phyloP scores from a whole-genome alignment of 1,284 basidiomycete species.

The Neotropicomus parvogracilis region DNA sequence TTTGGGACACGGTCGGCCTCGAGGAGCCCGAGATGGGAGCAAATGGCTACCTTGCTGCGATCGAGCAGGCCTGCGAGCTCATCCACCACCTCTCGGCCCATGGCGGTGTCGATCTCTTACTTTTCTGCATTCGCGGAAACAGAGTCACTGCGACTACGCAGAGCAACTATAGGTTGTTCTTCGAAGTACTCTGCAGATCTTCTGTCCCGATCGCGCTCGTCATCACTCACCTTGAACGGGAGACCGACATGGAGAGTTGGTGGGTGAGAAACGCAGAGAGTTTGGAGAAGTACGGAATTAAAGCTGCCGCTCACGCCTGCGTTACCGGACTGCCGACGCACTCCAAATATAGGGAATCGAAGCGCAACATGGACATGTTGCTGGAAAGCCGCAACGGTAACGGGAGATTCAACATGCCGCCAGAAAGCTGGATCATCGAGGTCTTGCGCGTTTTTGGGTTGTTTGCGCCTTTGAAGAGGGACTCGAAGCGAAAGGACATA shows the following conservation, averaged over 20 bases:
- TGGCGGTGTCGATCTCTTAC: slow-evolving; percentile 37
- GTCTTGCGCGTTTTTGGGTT: slow-evolving; percentile 28
- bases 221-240: slow-evolving; percentile 39
- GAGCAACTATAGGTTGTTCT: slow-evolving; percentile 39
- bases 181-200: slow-evolving; percentile 32
- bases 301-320: too few relatives aligned
- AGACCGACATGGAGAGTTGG: slow-evolving; percentile 31
- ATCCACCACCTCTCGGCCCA: slow-evolving; percentile 27
- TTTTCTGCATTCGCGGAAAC: slow-evolving; percentile 38
- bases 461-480: slow-evolving; percentile 24
- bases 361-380: slow-evolving; percentile 15
- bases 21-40: slow-evolving; percentile 32
- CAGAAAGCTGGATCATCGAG: slow-evolving; percentile 27
- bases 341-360: slow-evolving; percentile 28
- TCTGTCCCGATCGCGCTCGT: slow-evolving; percentile 37
- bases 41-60: slow-evolving; percentile 29
- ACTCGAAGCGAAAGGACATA: slow-evolving; percentile 25
- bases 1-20: slow-evolving; percentile 43
- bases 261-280: slow-evolving; percentile 27
- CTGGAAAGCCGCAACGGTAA: slow-evolving; percentile 12
- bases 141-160: slow-evolving; percentile 33
- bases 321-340: slow-evolving; percentile 29
- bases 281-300: slow-evolving; percentile 28
- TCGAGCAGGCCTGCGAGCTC: slow-evolving; percentile 35
- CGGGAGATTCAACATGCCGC: slow-evolving; percentile 28